Percentiles rank a stretch among this genome's conserved stretches.
These are phyloP conservation scores for Neurospora sp. DNA, from an alignment of 495 filamentous ascomycete genomes.

Conservation along the genomic window DNA sequence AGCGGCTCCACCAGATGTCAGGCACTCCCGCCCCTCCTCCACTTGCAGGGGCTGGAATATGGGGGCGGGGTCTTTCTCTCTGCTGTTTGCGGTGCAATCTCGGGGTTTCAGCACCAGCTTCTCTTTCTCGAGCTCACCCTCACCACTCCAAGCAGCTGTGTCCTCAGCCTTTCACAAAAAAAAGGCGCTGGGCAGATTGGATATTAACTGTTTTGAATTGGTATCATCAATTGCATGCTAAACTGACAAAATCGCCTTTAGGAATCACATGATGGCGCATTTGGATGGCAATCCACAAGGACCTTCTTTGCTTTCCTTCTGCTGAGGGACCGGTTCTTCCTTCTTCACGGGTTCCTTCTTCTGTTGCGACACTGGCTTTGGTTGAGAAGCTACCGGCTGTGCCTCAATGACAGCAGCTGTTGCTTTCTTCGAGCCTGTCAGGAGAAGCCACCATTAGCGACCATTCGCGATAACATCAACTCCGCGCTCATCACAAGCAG, in stretches of 20 bases:
- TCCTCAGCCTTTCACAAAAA: background rate
- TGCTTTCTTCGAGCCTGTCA: background rate
- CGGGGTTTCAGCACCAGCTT: background rate
- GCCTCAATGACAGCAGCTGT: background rate
- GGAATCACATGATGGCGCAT: slow-evolving; percentile 9
- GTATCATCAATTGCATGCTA: background rate
- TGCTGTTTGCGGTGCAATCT: background rate
- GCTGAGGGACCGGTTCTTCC: background rate
- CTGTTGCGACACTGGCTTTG: background rate
- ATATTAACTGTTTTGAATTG: background rate
- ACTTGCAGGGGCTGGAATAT: background rate
- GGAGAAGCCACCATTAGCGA: slow-evolving; percentile 15
- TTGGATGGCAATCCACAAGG: slow-evolving; percentile 15
- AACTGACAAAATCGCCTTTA: background rate
- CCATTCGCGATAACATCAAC: background rate
- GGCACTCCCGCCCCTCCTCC: background rate
- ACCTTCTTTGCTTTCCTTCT: slow-evolving; percentile 8
- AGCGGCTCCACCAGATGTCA: background rate
- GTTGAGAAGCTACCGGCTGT: background rate
- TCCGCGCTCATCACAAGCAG: slow-evolving; percentile 30
- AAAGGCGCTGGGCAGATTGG: background rate
- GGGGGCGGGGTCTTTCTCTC: background rate
- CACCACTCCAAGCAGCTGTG: background rate
- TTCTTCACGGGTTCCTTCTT: background rate
- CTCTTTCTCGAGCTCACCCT: background rate